Evolutionary conservation across 1,139 yeast genomes (phyloP), one percentile per base, ranked within the genome.

Genomic region (Hansenula sp.): DNA sequence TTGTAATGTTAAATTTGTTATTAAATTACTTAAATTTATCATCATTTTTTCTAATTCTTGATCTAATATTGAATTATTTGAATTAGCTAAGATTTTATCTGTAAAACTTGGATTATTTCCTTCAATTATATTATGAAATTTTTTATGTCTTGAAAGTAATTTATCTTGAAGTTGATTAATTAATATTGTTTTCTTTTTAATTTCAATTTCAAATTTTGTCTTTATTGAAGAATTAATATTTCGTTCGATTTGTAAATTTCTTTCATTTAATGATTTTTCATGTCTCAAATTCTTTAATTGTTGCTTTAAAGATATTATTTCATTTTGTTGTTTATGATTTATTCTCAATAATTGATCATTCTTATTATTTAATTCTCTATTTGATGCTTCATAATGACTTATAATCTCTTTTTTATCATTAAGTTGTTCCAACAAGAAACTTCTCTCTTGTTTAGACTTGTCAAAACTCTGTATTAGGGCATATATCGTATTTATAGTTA

Each of bases 401-500:
- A 36, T 29, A 11, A 38, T 41, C 25, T 51, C 48, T n/a, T 44
- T 40, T 26, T 48, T 45, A 20, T 61, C 64, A 20, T 62, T 50
- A 0, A 48, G 36, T 6, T 50, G 53, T 8, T 66, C 51, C 32
- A 60, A 59, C 3, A 52, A 50, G 17, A 57, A 50, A 33, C 67
- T 55, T 16, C 56, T 52, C 9, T 57, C 60, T 7, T 68, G 62
- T 7, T 41, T 46, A 2, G 62, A 60, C 29, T 71, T 55, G 35
- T 72, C 77, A 2, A 71, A 57, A 6, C 69, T 63, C 40, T 64
- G 65, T 3, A 69, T 47, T 8, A 73, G 55, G 3, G 71, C 64
- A 46, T 71, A 69, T 2, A 73, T 62, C 32, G 69, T 64, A 47
- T 71, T 71, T 25, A 73, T 67, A 22, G 64, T 54, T 38, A 66